Conservation (phyloP, 2,329 filamentous ascomycete genomes). For the Metarhizium guizhouense region DNA sequence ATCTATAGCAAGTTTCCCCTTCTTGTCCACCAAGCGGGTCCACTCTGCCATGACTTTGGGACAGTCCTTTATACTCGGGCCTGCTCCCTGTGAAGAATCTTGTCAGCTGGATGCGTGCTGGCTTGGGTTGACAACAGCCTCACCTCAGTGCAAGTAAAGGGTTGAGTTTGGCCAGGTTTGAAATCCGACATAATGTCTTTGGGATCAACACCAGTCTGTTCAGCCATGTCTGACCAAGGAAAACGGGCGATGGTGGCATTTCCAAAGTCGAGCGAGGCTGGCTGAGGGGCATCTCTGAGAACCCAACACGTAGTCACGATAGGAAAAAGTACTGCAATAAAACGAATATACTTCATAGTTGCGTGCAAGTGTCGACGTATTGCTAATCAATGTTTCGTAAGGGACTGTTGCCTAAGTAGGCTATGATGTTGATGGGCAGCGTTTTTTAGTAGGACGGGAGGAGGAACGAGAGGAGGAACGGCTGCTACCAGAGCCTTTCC, state of each 20-base stretch:
- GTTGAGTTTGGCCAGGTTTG: fast-evolving
- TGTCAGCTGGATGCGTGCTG: not conserved
- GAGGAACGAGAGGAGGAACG: too few species aligned
- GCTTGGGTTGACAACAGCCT: not conserved
- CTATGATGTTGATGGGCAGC: too few species aligned
- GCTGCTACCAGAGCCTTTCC: not conserved
- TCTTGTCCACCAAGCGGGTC: not conserved
- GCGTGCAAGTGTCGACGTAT: not conserved
- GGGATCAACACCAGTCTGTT: not conserved
- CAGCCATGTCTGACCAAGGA: not conserved
- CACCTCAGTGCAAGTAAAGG: not conserved
- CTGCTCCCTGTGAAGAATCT: not conserved
- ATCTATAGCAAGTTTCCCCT: not conserved
- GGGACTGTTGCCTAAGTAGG: too few species aligned
- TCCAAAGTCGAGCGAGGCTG: not conserved
- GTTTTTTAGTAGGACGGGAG: too few species aligned
- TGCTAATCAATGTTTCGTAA: too few species aligned
- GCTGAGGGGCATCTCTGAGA: not conserved
- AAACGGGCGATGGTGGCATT: not conserved
- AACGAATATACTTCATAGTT: not conserved
- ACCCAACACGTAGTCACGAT: not conserved
- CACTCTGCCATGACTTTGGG: not conserved
- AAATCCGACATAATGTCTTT: not conserved
- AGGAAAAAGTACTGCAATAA: not conserved
- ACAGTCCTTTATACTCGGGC: not conserved